Conservation (phyloP, 805 yeast genomes). For the Suhomyces kilbournensis region DNA sequence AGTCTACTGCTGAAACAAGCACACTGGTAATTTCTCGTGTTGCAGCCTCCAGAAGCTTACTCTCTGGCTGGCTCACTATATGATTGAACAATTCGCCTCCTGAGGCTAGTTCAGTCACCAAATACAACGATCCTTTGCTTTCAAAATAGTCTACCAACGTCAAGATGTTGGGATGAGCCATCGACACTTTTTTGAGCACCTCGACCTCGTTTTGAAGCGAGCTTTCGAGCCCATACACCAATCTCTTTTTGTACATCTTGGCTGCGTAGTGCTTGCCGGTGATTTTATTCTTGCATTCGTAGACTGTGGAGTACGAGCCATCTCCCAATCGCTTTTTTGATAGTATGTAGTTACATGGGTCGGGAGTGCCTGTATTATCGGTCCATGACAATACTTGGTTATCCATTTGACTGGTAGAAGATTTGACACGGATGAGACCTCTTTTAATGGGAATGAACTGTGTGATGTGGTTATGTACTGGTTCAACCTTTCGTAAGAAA, state of each 20-base stretch:
- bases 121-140: slow-evolving; percentile 51
- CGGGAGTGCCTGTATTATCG: slow-evolving; percentile 13
- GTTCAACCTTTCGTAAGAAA: background rate
- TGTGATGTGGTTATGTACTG: background rate
- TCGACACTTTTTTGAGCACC: slow-evolving; percentile 50
- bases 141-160: slow-evolving; percentile 69
- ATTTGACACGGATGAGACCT: background rate
- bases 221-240: slow-evolving; percentile 51
- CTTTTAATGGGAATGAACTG: background rate
- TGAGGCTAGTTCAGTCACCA: slow-evolving; percentile 64
- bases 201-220: slow-evolving; percentile 59
- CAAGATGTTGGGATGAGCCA: slow-evolving; percentile 52
- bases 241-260: slow-evolving; percentile 46
- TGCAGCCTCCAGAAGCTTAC: slow-evolving; percentile 44
- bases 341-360: slow-evolving; percentile 33
- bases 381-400: slow-evolving; percentile 23
- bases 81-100: slow-evolving; percentile 70
- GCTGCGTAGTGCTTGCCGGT: slow-evolving; percentile 51
- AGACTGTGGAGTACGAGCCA: slow-evolving; percentile 51
- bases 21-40: slow-evolving; percentile 49
- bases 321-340: slow-evolving; percentile 24
- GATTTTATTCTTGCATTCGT: slow-evolving; percentile 43
- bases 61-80: slow-evolving; percentile 39
- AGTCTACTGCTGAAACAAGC: slow-evolving; percentile 53
- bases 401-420: background rate